These are phyloP conservation scores for Harringtonia lauricola DNA, from an alignment of 2,329 filamentous ascomycete species.

Conservation along the genomic window DNA sequence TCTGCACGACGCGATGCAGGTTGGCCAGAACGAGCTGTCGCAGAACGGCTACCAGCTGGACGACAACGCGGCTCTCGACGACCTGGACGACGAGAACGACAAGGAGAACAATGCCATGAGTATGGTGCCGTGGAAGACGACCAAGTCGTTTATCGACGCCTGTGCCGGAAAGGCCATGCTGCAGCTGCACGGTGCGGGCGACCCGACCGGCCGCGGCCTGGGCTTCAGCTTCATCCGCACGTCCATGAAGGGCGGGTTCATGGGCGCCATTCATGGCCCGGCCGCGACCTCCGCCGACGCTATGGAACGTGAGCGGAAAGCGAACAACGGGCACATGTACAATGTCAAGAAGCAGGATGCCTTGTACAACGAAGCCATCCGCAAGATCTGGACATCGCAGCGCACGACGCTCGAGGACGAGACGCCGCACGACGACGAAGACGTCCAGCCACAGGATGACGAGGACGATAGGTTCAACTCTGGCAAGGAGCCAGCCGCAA, in stretches of 20 bases:
- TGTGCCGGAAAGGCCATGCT: constrained; percentile 95
- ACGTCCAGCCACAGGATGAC: constrained; percentile 45
- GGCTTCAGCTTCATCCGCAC: constrained; percentile 97
- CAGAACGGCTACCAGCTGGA: constrained; percentile 76
- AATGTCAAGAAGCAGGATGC: constrained; percentile 92
- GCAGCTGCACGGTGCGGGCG: constrained; percentile 84
- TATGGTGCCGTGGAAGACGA: constrained; percentile 91
- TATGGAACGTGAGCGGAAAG: constrained; percentile 76
- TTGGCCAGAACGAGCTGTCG: constrained; percentile 79
- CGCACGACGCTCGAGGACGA: constrained; percentile 64
- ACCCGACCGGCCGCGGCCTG: constrained; percentile 85
- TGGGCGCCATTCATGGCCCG: constrained; percentile 64
- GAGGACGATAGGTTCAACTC: constrained; percentile 61
- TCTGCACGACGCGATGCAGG: constrained; percentile 90
- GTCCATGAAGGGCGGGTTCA: constrained; percentile 94
- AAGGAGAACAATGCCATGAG: constrained; percentile 73
- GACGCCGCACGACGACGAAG: constrained; percentile 54
- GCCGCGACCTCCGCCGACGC: constrained; percentile 66
- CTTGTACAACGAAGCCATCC: constrained; percentile 84
- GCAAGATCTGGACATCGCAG: constrained; percentile 86
- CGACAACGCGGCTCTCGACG: constrained; percentile 51
- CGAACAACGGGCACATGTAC: constrained; percentile 89
- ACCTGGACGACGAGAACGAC: constrained; percentile 49
- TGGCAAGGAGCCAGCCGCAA: constrained; percentile 57
- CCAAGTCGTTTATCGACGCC: constrained; percentile 91